Conservation (phyloP, 331 rosid species). For the Quercus phellos region DNA sequence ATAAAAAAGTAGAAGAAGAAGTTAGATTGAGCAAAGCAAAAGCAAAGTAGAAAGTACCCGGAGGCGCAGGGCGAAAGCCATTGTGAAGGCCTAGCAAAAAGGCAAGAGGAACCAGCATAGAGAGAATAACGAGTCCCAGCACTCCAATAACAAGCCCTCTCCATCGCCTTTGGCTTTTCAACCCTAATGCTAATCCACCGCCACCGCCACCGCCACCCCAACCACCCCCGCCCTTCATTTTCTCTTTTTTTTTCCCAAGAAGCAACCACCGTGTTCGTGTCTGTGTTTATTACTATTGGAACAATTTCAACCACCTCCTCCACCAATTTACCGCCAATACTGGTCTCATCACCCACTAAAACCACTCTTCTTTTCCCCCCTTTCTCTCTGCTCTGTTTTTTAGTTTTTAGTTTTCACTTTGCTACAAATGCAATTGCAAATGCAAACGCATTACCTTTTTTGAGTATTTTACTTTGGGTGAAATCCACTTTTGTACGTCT, state of each 20-base stretch:
- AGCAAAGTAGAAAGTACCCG: neutral
- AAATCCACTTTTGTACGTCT: too few species aligned
- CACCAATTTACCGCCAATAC: neutral
- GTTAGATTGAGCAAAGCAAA: slow-evolving; percentile 7
- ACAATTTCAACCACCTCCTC: neutral
- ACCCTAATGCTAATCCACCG: slow-evolving; percentile 36
- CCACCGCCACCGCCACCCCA: slow-evolving; percentile 46
- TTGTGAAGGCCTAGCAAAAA: slow-evolving; percentile 92
- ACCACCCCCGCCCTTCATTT: slow-evolving; percentile 64
- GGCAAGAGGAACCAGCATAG: slow-evolving; percentile 95
- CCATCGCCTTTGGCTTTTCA: slow-evolving; percentile 89
- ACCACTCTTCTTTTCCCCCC: neutral
- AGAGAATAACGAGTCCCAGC: slow-evolving; percentile 79
- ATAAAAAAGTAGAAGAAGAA: neutral
- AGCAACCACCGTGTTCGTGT: neutral
- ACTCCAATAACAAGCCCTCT: slow-evolving; percentile 81
- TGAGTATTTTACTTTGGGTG: too few species aligned
- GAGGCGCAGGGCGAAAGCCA: slow-evolving; percentile 65
- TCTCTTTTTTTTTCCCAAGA: neutral
- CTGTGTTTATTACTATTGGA: neutral
- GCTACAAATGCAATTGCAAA: neutral
- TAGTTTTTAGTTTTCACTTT: neutral
- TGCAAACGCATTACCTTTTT: neutral
- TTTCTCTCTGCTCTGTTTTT: neutral
- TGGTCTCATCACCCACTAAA: neutral